Conservation (phyloP, 768 basidiomycete species). For the Mycena rosella region DNA sequence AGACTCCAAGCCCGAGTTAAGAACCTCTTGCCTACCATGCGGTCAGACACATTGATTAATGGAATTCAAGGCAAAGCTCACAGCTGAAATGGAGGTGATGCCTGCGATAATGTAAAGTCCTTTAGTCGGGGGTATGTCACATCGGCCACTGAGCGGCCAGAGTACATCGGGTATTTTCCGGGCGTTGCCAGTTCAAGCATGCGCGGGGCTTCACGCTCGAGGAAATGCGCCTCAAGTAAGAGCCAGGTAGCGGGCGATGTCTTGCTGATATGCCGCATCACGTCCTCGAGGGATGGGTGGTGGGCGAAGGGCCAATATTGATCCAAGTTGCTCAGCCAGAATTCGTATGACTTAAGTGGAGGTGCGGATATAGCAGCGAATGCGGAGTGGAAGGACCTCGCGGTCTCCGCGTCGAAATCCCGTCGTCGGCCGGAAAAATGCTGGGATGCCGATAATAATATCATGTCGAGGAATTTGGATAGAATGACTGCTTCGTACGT, state of each 20-base stretch:
- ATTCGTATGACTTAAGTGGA: background rate
- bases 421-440: background rate
- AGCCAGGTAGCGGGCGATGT: constrained; percentile 10
- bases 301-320: constrained; percentile 20
- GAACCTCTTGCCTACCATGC: constrained; percentile 5
- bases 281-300: constrained; percentile 8
- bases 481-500: constrained; percentile 24
- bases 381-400: background rate
- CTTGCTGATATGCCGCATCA: constrained; percentile 15
- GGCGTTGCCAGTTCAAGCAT: constrained; percentile 17
- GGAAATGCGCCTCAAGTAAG: constrained; percentile 25
- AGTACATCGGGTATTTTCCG: constrained; percentile 11
- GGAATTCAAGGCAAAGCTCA: background rate
- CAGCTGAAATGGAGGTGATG: background rate
- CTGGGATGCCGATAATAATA: constrained; percentile 18
- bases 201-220: constrained; percentile 5
- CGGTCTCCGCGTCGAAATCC: no score
- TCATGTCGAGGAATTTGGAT: constrained; percentile 23
- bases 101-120: constrained; percentile 2
- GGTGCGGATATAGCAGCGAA: constrained; percentile 1
- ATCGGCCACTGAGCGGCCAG: constrained; percentile 14
- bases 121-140: constrained; percentile 14
- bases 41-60: background rate
- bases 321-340: constrained; percentile 12
- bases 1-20: background rate